Base-by-base conservation (phyloP, 495 filamentous ascomycete species). In the Daldinia decipiens region DNA sequence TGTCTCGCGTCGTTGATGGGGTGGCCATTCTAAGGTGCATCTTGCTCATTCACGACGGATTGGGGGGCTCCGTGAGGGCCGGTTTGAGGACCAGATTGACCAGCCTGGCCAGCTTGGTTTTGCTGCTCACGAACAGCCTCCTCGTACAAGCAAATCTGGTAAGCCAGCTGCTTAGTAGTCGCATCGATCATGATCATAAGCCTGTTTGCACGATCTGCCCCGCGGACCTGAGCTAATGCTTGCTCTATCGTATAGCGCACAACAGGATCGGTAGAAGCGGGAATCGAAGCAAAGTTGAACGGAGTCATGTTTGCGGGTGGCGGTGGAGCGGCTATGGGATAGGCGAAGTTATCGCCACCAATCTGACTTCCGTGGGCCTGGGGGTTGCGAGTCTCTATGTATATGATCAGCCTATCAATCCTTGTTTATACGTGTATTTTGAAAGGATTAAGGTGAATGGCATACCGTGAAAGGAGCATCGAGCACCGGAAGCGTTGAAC, bases 381-480 rank as follows among this genome's bases (percentile, higher is more conserved):
- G 34, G 76, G 73, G 19, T 78, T 79, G 31, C 72, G 74, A 3
- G 74, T 70, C 54, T 79, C 76, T 79, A 29, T 8, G 40, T 15
- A 21, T 5, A 31, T 55, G 52, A 51, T 67, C 59, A 69, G 56
- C 50, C 15, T 19, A 19, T 43, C 34, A 55, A 17, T 19, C 21
- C 9, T 27, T 43, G n/a, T 7, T 12, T 31, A 26, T 4, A 31
- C 5, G 27, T 9, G 11, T 17, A 12, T 8, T 9, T 56, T n/a
- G 13, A 19, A 53, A 17, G 1, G 47, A 8, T 45, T 29, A 47
- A 43, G 0, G 29, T 1, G 17, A 38, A n/a, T 39, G 36, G 59
- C 79, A 50, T 79, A 85, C 83, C 82, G 39, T 85, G 83, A 47
- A 85, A 84, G n/a, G 82, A 83, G 57, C 83, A 85, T 21, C 83